A percentile compares a stretch with the other conserved stretches of the same genome.
Conservation (phyloP, 352 stramenopile species). For the Phytophthora chlamydospora region DNA sequence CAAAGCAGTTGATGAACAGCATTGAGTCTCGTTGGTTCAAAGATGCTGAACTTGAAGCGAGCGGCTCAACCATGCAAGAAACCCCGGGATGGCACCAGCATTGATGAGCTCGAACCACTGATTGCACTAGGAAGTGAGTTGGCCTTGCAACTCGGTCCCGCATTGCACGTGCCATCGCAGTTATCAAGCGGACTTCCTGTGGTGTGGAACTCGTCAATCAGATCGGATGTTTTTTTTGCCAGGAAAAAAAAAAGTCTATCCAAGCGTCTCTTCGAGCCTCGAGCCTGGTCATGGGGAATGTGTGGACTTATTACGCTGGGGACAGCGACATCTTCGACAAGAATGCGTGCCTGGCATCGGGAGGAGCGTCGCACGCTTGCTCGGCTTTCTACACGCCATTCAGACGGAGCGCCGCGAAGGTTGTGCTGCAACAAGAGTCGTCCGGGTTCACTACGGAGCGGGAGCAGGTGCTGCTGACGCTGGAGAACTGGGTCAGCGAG, state of each 20-base stretch:
- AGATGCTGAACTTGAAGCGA: no score
- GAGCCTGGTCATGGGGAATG: slow-evolving; percentile 33
- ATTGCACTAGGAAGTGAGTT: slow-evolving; percentile 29
- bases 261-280: slow-evolving; percentile 21
- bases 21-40: not conserved
- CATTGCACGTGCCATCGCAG: slow-evolving; percentile 3
- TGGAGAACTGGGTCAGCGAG: slow-evolving; percentile 62
- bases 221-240: not conserved
- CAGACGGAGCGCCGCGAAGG: slow-evolving; percentile 38
- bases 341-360: slow-evolving; percentile 25
- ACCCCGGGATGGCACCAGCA: slow-evolving; percentile 15
- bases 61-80: not conserved
- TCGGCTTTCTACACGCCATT: slow-evolving; percentile 44
- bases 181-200: slow-evolving; percentile 15
- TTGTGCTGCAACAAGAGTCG: slow-evolving; percentile 37
- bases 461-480: slow-evolving; percentile 44
- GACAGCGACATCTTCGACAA: slow-evolving; percentile 41
- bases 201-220: slow-evolving; percentile 18
- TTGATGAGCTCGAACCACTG: slow-evolving; percentile 8
- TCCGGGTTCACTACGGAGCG: slow-evolving; percentile 21
- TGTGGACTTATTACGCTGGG: slow-evolving; percentile 36
- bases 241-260: no score
- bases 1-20: not conserved
- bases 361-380: slow-evolving; percentile 16
- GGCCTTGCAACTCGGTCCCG: slow-evolving; percentile 9